Percentiles rank a stretch among this genome's conserved stretches.
These are phyloP conservation scores for Ophiobolus disseminans DNA, from an alignment of 2,329 filamentous ascomycete species.

Conservation along the genomic window DNA sequence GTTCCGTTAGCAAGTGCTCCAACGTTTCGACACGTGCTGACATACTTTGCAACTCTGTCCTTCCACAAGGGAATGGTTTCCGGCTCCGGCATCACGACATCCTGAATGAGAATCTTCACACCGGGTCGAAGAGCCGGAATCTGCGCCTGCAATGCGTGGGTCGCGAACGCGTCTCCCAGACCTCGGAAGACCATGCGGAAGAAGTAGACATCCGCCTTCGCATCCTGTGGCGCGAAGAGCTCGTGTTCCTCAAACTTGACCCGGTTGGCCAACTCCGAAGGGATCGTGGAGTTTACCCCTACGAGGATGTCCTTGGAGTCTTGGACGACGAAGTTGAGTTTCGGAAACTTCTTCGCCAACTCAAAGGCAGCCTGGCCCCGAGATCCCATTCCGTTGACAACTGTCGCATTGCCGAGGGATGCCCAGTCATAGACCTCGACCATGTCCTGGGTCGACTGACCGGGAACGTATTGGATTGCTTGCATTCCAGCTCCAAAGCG, in stretches of 20 bases:
- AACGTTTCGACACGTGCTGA: background rate
- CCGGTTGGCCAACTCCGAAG: constrained; percentile 9
- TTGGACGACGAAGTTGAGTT: constrained; percentile 17
- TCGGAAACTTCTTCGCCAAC: constrained; percentile 13
- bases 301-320: constrained; percentile 7
- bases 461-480: constrained; percentile 12
- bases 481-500: constrained; percentile 17
- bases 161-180: constrained; percentile 9
- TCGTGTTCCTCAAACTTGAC: constrained; percentile 14
- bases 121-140: constrained; percentile 17
- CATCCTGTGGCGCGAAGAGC: constrained; percentile 16
- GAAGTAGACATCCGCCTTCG: constrained; percentile 17
- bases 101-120: constrained; percentile 18
- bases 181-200: constrained; percentile 19
- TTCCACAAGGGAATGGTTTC: constrained; percentile 1
- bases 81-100: constrained; percentile 18
- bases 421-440: constrained; percentile 20
- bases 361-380: constrained; percentile 16
- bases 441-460: constrained; percentile 7
- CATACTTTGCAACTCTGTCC: background rate
- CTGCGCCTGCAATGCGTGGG: constrained; percentile 13
- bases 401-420: constrained; percentile 11
- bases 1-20: background rate
- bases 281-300: constrained; percentile 7
- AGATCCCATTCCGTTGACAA: constrained; percentile 14